Evolutionary conservation across 352 stramenopile genomes (phyloP).

Genomic region (Pythium plurisporium): DNA sequence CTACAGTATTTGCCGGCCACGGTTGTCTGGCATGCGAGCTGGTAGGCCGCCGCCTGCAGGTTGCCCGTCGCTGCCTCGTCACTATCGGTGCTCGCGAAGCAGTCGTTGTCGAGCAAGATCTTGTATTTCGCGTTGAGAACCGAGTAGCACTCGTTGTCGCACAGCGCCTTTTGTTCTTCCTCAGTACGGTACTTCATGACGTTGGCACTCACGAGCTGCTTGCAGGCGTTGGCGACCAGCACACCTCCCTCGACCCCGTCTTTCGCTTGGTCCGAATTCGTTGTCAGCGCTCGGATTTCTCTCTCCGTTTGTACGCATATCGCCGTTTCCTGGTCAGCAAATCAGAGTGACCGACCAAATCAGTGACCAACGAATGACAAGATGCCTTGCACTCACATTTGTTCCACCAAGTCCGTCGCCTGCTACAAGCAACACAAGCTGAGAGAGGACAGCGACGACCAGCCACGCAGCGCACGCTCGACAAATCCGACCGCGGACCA

Average conservation of each 20-base stretch:
- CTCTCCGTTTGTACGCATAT: conserved; percentile 43
- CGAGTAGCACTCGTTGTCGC: conserved; percentile 57
- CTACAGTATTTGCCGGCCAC: conserved; percentile 62
- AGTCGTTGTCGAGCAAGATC: conserved; percentile 57
- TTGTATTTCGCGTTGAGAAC: conserved; percentile 61
- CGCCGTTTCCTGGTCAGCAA: conserved; percentile 22
- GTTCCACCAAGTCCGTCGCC: conserved; percentile 25
- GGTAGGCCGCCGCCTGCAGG: conserved; percentile 58
- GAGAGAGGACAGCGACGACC: not conserved
- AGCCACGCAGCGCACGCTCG: not conserved
- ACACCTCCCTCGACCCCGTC: conserved; percentile 61
- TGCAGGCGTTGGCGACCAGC: conserved; percentile 54
- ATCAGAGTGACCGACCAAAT: no score
- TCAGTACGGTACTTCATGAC: conserved; percentile 48
- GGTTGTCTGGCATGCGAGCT: conserved; percentile 65
- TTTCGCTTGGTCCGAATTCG: conserved; percentile 51
- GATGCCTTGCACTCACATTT: conserved; percentile 22
- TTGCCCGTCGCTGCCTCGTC: conserved; percentile 53
- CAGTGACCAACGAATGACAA: not conserved
- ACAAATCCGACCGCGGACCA: no score
- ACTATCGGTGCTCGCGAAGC: conserved; percentile 45
- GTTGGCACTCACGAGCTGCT: conserved; percentile 48
- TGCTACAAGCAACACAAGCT: not conserved
- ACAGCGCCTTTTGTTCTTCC: conserved; percentile 54
- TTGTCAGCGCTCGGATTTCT: conserved; percentile 42